Percentiles rank a stretch among this genome's conserved stretches.
Conservation (phyloP, 1,284 basidiomycete species). For the Ceratobasidium sp. region DNA sequence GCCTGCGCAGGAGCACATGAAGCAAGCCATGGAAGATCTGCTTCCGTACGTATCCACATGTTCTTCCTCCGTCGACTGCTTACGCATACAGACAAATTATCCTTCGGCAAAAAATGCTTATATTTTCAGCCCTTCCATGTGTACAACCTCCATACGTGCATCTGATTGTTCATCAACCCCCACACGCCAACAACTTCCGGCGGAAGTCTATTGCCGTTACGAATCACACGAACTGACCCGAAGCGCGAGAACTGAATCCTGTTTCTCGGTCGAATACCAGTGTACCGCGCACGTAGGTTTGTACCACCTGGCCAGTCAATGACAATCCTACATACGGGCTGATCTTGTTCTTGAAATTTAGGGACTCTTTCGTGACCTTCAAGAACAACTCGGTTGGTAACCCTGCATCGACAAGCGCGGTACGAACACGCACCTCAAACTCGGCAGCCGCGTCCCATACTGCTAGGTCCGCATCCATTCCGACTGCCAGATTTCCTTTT, state of each 20-base stretch:
- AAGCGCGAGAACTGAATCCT: conserved; percentile 35
- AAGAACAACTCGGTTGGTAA: not conserved
- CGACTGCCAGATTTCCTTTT: conserved; percentile 79
- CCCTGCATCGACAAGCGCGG: not conserved
- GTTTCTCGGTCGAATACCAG: conserved; percentile 67
- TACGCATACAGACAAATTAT: conserved; percentile 13
- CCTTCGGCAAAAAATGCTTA: conserved; percentile 27
- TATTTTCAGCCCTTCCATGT: conserved; percentile 32
- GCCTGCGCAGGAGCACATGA: conserved; percentile 34
- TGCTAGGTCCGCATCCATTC: conserved; percentile 85
- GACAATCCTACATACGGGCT: conserved; percentile 84
- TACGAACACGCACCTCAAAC: conserved; percentile 64
- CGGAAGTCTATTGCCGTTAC: not conserved
- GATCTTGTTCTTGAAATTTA: conserved; percentile 92
- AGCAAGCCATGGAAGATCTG: conserved; percentile 23
- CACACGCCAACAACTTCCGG: not conserved
- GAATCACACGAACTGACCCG: conserved; percentile 29
- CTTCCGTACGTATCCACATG: conserved; percentile 19
- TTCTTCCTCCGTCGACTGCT: conserved; percentile 3
- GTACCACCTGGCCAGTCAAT: conserved; percentile 74
- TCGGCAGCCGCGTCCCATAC: conserved; percentile 80
- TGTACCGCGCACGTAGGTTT: conserved; percentile 80
- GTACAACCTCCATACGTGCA: conserved; percentile 16
- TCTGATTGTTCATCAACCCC: conserved; percentile 38
- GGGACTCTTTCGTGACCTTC: conserved; percentile 74